Base-by-base conservation (phyloP, 306 rosid genomes). In the Cucurbita maxima region DNA sequence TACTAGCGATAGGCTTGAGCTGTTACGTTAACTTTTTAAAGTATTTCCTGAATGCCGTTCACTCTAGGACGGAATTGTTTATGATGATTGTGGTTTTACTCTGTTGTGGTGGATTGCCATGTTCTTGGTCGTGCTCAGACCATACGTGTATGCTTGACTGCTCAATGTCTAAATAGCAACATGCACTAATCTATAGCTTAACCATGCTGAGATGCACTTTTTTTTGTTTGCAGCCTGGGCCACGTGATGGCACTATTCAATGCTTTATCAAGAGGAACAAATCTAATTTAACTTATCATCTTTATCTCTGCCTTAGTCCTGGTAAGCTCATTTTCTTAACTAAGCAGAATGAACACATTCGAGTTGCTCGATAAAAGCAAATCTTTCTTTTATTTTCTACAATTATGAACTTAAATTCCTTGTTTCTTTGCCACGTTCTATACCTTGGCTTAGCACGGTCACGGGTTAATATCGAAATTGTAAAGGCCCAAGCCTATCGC, bases 191-290 rank as follows among this genome's bases (percentile, higher is more conserved):
- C 6, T 44, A 59, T 41, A 56, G 67, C 63, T 58, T 41, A 25
- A 44, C 47, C 19, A 2, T 43, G 58, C 66, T 59, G 55, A 43
- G 12, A 43, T 72, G 59, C 59, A 15, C 54, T 66, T 8, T 34
- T 4, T n/a, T 70, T 16, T 1, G 4, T 55, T 76, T 79, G 14
- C 92, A 92, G 98, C 98, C 98, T 5, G 98, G 96, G 50, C 76
- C 85, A 41, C 87, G 91, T 61, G 96, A 89, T 84, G 91, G 91
- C 71, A 79, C 77, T n/a, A 81, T 92, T 51, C 95, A 92, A 83
- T 92, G 98, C 84, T 92, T 89, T 80, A 92, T 92, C 67, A 92
- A 88, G 86, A 88, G 98, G 85, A 94, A 92, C 86, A 92, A 90
- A 82, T 88, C 92, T n/a, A 89, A 87, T 71, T 74, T 90, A 66